Percentiles rank a stretch among this genome's conserved stretches.
phyloP scores from a whole-genome alignment of 1,284 basidiomycete species.

The Bjerkandera adusta region DNA sequence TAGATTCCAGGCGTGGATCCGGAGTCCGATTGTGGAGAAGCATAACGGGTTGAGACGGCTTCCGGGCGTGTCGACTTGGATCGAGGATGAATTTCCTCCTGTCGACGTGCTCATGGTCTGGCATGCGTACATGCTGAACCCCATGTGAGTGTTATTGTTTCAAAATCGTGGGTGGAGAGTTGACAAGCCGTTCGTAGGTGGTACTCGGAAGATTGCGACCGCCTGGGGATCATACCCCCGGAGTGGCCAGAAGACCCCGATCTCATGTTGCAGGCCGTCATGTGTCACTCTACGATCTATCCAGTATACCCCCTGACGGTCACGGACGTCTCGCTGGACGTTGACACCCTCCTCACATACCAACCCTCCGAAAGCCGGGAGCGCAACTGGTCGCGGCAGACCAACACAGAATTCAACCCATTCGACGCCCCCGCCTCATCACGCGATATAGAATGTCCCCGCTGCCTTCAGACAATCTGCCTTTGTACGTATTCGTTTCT shows the following conservation, averaged over 20 bases:
- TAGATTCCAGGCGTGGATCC: not conserved
- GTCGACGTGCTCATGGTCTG: constrained; percentile 19
- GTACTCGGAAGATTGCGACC: constrained; percentile 16
- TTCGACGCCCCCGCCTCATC: too few species aligned
- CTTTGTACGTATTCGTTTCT: constrained; percentile 16
- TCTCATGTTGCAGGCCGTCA: constrained; percentile 6
- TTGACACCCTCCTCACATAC: constrained; percentile 12
- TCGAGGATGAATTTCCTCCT: constrained; percentile 14
- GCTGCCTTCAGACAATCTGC: constrained; percentile 4
- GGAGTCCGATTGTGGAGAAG: not conserved
- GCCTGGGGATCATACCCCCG: too few species aligned
- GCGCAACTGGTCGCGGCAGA: too few species aligned
- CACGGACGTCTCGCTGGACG: constrained; percentile 4
- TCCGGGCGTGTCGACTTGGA: constrained; percentile 6
- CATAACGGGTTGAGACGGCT: not conserved
- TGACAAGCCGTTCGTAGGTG: constrained; percentile 6
- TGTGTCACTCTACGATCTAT: not conserved
- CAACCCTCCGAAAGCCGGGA: constrained; percentile 3
- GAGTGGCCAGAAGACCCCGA: too few species aligned
- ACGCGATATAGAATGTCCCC: constrained; percentile 18
- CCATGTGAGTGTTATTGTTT: constrained; percentile 8
- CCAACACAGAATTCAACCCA: too few species aligned
- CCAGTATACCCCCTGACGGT: not conserved
- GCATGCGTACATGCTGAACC: constrained; percentile 19
- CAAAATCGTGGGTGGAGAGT: not conserved